phyloP scores from a whole-genome alignment of 169 alveolate genomes.

The Plasmodium fragile region DNA sequence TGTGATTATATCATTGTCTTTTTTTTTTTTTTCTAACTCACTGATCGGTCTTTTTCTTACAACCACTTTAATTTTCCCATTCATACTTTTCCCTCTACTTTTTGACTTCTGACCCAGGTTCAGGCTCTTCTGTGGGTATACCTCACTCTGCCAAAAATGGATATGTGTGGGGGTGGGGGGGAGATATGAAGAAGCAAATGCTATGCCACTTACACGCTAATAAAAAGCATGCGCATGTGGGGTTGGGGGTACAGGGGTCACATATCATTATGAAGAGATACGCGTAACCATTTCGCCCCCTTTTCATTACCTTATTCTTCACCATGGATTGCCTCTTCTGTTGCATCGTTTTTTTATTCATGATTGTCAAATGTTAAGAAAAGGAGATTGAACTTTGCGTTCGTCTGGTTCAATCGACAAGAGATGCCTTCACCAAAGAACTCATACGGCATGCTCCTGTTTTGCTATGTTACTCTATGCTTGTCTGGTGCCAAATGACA shows the following conservation, averaged over 20 bases:
- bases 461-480: not conserved
- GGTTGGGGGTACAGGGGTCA: not conserved
- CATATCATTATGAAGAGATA: not conserved
- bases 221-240: not conserved
- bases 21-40: conserved; percentile 91
- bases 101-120: conserved; percentile 51
- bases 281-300: not conserved
- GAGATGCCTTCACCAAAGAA: not conserved
- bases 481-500: not conserved
- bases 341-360: conserved; percentile 59
- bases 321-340: conserved; percentile 67
- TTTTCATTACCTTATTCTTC: conserved; percentile 26
- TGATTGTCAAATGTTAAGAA: not conserved
- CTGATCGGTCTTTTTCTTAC: conserved; percentile 96
- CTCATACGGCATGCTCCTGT: not conserved
- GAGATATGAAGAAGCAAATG: not conserved
- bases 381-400: not conserved
- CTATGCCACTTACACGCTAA: not conserved
- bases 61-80: conserved; percentile 90
- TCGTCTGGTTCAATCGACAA: not conserved
- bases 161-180: too few species aligned
- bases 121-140: conserved; percentile 56
- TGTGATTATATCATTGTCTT: conserved; percentile 94
- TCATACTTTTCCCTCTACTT: conserved; percentile 16
- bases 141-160: conserved; percentile 24